Base-by-base conservation (phyloP, 139 green algal genomes). In the Tetradesmus lagerheimii region DNA sequence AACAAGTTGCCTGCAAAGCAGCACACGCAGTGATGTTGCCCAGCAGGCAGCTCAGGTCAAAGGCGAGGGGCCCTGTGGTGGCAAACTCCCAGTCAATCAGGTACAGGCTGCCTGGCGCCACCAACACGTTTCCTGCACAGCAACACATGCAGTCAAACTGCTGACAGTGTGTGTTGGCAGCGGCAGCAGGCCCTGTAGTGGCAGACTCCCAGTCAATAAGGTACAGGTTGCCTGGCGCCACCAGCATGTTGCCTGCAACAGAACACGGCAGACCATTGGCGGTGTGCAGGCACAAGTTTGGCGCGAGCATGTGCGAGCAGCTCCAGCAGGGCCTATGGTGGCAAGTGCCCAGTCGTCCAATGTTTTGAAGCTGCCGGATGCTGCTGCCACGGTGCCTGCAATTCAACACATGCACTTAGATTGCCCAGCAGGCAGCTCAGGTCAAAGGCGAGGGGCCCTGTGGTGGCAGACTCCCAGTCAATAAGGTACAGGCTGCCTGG, bases 31-130 rank as follows among this genome's bases (percentile, higher is more conserved):
- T n/a, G n/a, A n/a, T n/a, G 74, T 92, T 92, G 64, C 93, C 91
- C 29, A 93, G 3, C 43, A 93, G 71, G 45, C 89, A 91, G 74
- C 93, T 91, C 0, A 93, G 35, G 85, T 95, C 93, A 89, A 90
- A 95, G 12, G 91, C 64, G 27, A 91, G 53, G 12, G 93, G 93
- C 9, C 93, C 93, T 34, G 89, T 39, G 0, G 85, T 93, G 16
- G 93, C 93, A 90, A 95, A 94, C 80, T 95, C 93, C 90, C 90
- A 95, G 77, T 95, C 93, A 57, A 95, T 94, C 1, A 93, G 85
- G 50, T 90, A 90, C 37, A 91, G 41, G 80, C 78, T 87, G 43
- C 67, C 81, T 74, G 62, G 39, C 27, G 85, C 57, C 1, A 91
- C 90, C 84, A 95, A 79, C 16, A 95, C 41, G 80, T 95, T 95